A percentile compares a stretch with the other conserved stretches of the same genome.
These are phyloP conservation scores for Botrytis elliptica DNA, from an alignment of 2,329 filamentous ascomycete genomes.

Conservation along the genomic window DNA sequence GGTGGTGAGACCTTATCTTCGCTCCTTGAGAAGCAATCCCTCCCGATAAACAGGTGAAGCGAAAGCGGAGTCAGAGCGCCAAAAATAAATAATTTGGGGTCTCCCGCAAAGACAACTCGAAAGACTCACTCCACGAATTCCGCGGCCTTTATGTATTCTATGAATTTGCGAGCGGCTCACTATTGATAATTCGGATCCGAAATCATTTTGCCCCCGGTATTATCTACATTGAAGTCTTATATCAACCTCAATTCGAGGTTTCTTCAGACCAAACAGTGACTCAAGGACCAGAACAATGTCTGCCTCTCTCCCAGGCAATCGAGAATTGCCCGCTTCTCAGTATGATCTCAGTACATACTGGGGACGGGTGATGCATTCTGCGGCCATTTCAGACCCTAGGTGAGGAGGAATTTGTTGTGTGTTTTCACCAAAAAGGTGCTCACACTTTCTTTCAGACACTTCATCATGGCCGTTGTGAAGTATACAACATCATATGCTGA, in stretches of 20 bases:
- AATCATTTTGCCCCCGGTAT: background rate
- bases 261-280: background rate
- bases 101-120: background rate
- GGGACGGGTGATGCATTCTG: conserved; percentile 88
- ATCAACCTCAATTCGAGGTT: conserved; percentile 3
- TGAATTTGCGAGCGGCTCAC: background rate
- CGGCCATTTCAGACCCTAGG: conserved; percentile 92
- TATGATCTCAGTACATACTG: conserved; percentile 93
- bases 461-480: background rate
- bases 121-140: background rate
- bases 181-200: conserved; percentile 10
- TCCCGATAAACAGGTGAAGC: conserved; percentile 1
- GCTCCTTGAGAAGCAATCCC: conserved; percentile 4
- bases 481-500: conserved; percentile 28
- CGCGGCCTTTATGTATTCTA: background rate
- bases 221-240: background rate
- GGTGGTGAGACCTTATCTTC: background rate
- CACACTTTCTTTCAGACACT: conserved; percentile 23
- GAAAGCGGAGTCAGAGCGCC: conserved; percentile 14
- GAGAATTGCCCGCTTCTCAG: conserved; percentile 86
- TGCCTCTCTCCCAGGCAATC: conserved; percentile 62
- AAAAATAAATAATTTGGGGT: conserved; percentile 13
- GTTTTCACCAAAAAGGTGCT: conserved; percentile 32
- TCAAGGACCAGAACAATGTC: conserved; percentile 51
- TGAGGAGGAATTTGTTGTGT: conserved; percentile 51